Evolutionary conservation across 2,329 filamentous ascomycete genomes (phyloP).

Genomic region (Curvularia spicifera): DNA sequence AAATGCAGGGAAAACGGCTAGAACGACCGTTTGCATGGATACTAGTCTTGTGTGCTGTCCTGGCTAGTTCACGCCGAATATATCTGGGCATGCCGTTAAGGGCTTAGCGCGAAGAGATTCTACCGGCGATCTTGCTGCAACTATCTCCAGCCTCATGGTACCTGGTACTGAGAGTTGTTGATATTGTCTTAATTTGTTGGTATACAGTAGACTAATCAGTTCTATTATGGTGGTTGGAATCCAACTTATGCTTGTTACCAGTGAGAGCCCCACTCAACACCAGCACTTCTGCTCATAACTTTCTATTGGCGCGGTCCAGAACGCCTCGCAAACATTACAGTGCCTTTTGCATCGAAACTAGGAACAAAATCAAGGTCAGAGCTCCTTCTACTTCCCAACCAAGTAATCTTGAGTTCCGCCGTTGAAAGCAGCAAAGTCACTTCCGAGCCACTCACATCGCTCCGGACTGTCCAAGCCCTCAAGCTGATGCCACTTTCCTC

Average conservation of each 20-base stretch:
- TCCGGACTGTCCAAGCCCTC: background rate
- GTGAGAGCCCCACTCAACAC: background rate
- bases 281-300: background rate
- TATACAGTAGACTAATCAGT: background rate
- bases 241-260: background rate
- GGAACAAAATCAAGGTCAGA: background rate
- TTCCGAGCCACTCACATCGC: slow-evolving; percentile 3
- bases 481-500: background rate
- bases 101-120: background rate
- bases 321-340: background rate
- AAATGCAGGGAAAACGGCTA: background rate
- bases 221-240: background rate
- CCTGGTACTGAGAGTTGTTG: background rate
- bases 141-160: background rate
- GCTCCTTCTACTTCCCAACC: background rate
- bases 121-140: background rate
- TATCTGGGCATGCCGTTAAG: background rate
- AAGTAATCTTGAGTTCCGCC: background rate
- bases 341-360: background rate
- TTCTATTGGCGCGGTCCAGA: background rate
- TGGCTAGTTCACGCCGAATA: background rate
- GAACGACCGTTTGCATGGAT: background rate
- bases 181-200: too few species aligned
- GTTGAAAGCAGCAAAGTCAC: background rate
- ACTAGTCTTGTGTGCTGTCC: background rate